Base-by-base conservation (phyloP, 495 filamentous ascomycete genomes). In the Penicillium bovifimosum region DNA sequence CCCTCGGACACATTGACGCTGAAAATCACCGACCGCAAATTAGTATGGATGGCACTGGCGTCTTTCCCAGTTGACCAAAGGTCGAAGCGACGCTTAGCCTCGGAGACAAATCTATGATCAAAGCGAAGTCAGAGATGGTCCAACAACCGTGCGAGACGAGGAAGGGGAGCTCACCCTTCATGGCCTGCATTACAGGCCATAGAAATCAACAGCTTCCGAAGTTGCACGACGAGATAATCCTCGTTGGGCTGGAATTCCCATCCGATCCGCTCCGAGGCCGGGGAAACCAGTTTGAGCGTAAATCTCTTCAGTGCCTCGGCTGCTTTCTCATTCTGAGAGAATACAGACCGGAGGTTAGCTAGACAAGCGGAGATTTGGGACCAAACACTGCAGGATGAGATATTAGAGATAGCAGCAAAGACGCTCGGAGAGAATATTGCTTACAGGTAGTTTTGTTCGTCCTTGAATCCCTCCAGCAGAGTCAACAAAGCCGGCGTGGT, bases 161-260 rank as follows among this genome's bases (percentile, higher is more conserved):
- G 3, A 17, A 26, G 2, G n/a, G 53, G 41, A 27, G 75, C 80
- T 62, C 74, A 89, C 84, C 73, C 75, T 63, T 87, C 69, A 61
- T 98, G 86, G 1, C 86, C 86, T 31, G 80, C 83, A 42, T 79
- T 72, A 9, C 88, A 86, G 20, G 90, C 92, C 64, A 83, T 80
- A 7, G 76, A 62, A 48, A 97, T 82, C 39, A 97, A 76, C 20
- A 90, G 75, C 54, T 89, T 86, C 14, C 93, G 88, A 18, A 95
- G 77, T 60, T 95, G 84, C 34, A 81, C 79, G 9, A 78, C 86
- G 39, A 96, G 83, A 64, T 86, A 96, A 63, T 92, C 87, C 49
- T 98, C 93, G 32, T 77, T 75, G 26, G 79, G 57, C 17, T 77
- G 69, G 55, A 88, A 87, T 14, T 91, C 84, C 92, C 92, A 97